Conservation (phyloP, 2,329 filamentous ascomycete genomes). For the Corniculantispora saksenae region DNA sequence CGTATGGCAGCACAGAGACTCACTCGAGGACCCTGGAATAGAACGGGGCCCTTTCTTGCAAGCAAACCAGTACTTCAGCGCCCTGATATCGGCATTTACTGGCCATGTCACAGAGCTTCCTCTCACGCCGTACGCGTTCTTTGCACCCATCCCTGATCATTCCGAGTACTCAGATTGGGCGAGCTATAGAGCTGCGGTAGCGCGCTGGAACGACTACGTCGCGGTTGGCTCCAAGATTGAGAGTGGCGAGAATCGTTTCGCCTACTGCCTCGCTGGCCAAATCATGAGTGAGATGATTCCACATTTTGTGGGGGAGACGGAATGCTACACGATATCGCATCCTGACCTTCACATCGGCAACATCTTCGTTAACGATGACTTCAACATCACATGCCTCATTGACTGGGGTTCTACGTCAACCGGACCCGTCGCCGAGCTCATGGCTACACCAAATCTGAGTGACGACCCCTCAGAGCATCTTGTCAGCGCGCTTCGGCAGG, state of each 20-base stretch:
- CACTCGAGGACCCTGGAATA: conserved; percentile 22
- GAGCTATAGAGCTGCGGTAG: conserved; percentile 22
- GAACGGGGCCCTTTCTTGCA: conserved; percentile 30
- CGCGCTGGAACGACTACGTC: conserved; percentile 23
- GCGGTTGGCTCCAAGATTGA: conserved; percentile 28
- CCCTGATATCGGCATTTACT: conserved; percentile 28
- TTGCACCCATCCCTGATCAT: conserved; percentile 30
- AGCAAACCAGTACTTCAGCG: conserved; percentile 28
- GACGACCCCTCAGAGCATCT: conserved; percentile 7
- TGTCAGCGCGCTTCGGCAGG: conserved; percentile 18
- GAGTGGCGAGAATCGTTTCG: conserved; percentile 27
- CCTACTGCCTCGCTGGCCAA: conserved; percentile 19
- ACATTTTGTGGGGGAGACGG: conserved; percentile 11
- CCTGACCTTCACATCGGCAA: conserved; percentile 29
- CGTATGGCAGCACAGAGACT: conserved; percentile 27
- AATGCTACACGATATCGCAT: conserved; percentile 24
- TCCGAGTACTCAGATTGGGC: conserved; percentile 25
- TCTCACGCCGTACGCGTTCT: conserved; percentile 29
- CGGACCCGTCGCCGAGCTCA: conserved; percentile 20
- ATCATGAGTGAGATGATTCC: conserved; percentile 30
- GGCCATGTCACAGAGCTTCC: conserved; percentile 28
- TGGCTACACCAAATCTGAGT: conserved; percentile 13
- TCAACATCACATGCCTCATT: conserved; percentile 29
- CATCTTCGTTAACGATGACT: conserved; percentile 28
- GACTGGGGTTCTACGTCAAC: conserved; percentile 26